phyloP scores from a whole-genome alignment of 2,329 filamentous ascomycete species.

The Xylariaceae sp. region DNA sequence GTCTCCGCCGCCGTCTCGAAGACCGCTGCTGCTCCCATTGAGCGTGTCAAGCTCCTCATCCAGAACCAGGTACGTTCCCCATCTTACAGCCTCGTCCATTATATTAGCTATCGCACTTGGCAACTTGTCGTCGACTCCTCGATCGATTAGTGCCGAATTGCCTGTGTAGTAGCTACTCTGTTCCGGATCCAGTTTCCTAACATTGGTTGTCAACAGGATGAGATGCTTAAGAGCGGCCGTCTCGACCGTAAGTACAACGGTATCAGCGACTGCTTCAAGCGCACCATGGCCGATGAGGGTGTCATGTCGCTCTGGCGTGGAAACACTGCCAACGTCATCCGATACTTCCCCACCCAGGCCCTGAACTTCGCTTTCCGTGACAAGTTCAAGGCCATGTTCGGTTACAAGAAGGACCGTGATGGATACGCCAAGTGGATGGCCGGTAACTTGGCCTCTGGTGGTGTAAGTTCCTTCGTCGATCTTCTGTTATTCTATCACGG shows the following conservation, averaged over 20 bases:
- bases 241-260: conserved; percentile 95
- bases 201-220: conserved; percentile 62
- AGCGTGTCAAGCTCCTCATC: conserved; percentile 99
- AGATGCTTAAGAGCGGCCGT: conserved; percentile 99
- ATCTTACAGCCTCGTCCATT: not conserved
- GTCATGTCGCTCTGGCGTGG: conserved; percentile 95
- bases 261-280: conserved; percentile 91
- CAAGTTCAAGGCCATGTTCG: conserved; percentile 99
- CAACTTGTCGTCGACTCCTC: not conserved
- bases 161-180: not conserved
- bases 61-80: conserved; percentile 94
- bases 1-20: conserved; percentile 99
- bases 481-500: not conserved
- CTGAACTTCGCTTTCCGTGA: conserved; percentile 99
- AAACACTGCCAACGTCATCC: conserved; percentile 99
- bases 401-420: conserved; percentile 99
- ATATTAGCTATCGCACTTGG: not conserved
- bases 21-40: conserved; percentile 98
- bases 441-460: conserved; percentile 99
- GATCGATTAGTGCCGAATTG: not conserved
- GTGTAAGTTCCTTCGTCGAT: conserved; percentile 60
- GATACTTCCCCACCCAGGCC: conserved; percentile 99
- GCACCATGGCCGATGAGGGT: conserved; percentile 88
- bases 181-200: not conserved
- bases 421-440: conserved; percentile 99